Percentiles rank a stretch among this genome's conserved stretches.
phyloP scores from a whole-genome alignment of 352 stramenopile species.

The Phytophthora chlamydospora region DNA sequence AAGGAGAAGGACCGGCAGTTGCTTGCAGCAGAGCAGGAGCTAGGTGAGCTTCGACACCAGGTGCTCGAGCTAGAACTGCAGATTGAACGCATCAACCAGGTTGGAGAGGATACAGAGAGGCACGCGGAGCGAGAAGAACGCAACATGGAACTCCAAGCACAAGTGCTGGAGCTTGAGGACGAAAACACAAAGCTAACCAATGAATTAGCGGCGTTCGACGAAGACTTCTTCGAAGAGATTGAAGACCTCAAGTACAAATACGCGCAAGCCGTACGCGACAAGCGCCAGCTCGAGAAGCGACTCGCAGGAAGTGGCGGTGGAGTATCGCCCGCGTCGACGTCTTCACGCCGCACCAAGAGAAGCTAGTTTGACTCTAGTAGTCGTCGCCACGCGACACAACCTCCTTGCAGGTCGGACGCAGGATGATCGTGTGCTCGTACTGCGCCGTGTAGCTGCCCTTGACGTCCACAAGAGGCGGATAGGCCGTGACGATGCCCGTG shows the following conservation, averaged over 20 bases:
- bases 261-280: slow-evolving; percentile 83
- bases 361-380: slow-evolving; percentile 80
- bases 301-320: slow-evolving; percentile 21
- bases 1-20: slow-evolving; percentile 37
- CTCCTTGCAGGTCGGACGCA: slow-evolving; percentile 98
- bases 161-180: slow-evolving; percentile 52
- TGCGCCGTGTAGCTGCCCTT: slow-evolving; percentile 98
- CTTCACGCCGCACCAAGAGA: slow-evolving; percentile 20
- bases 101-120: slow-evolving; percentile 4
- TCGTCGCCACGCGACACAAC: slow-evolving; percentile 98
- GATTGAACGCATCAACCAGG: slow-evolving; percentile 16
- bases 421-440: slow-evolving; percentile 99
- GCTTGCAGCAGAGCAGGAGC: slow-evolving; percentile 22
- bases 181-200: slow-evolving; percentile 79
- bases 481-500: slow-evolving; percentile 94
- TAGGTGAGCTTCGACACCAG: slow-evolving; percentile 23
- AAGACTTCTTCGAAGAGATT: slow-evolving; percentile 96
- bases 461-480: slow-evolving; percentile 97
- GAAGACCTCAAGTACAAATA: slow-evolving; percentile 97
- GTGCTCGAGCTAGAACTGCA: slow-evolving; percentile 31
- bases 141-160: slow-evolving; percentile 48
- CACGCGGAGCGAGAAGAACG: slow-evolving; percentile 17
- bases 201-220: slow-evolving; percentile 91
- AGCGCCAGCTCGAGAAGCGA: slow-evolving; percentile 60
- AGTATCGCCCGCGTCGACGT: slow-evolving; percentile 15